Evolutionary conservation across 192 early-diverging fungal genomes (phyloP), one percentile per base, ranked within the genome.

Genomic region (Coemansia sp.): DNA sequence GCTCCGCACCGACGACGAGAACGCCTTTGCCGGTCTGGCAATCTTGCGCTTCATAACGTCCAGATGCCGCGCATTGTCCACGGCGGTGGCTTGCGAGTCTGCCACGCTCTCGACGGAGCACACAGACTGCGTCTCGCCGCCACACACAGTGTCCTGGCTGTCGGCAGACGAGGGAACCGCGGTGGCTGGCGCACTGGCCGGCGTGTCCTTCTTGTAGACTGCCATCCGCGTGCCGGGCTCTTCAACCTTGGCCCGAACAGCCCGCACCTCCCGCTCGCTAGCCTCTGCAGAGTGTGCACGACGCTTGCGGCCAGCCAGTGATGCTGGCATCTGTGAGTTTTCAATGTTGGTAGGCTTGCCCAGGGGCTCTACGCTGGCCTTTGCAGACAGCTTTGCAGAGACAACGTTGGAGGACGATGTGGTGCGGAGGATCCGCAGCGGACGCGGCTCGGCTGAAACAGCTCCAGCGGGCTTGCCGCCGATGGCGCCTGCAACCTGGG

Each of bases 41-140:
- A 81, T 71, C 59, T 63, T 71, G 59, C 78, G 78, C 56, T 54
- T 43, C 1, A 32, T 14, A 48, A 69, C 51, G 1, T 65, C 58
- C 57, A 59, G 13, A 59, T 59, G 57, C 37, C 57, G 57, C 37
- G 39, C 37, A 59, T 59, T 59, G 37, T 74, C 79, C 14, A 82
- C 79, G 12, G 63, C 75, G 3, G 79, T 82, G 49, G 67, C 45
- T 65, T 77, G 74, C 44, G 79, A 77, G 39, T 82, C 79, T 5
- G 69, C 51, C 2, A 40, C 39, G 63, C 71, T 74, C 11, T 70
- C 64, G 6, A 32, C 62, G 2, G 79, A 69, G 45, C 43, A 67
- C 8, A 62, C n/a, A 22, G 74, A 70, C 50, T 58, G 68, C n/a
- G 68, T 58, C 53, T 71, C 69, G 58, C 57, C 39, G 11, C 43